Conservation (phyloP, 768 basidiomycete genomes). For the Gyrodon lividus region DNA sequence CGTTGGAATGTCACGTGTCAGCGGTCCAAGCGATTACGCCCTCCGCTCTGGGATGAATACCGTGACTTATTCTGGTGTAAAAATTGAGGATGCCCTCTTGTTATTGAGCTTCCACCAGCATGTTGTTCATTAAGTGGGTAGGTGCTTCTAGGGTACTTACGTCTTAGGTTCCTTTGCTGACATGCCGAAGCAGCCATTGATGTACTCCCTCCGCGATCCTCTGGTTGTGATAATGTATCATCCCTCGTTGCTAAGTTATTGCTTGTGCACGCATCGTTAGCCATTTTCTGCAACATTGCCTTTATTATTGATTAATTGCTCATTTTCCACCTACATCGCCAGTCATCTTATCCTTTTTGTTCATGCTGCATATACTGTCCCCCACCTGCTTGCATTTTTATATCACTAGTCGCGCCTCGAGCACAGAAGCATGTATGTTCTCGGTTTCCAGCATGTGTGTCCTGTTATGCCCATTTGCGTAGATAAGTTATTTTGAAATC, state of each 20-base stretch:
- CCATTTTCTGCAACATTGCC: conserved; percentile 25
- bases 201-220: conserved; percentile 11
- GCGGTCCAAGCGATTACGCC: conserved; percentile 25
- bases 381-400: conserved; percentile 14
- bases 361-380: conserved; percentile 18
- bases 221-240: conserved; percentile 20
- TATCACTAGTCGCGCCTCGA: conserved; percentile 16
- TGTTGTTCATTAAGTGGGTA: conserved; percentile 47
- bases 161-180: conserved; percentile 8
- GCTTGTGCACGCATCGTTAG: background rate
- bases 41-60: conserved; percentile 24
- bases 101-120: conserved; percentile 75
- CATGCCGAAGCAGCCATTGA: conserved; percentile 11
- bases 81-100: conserved; percentile 71
- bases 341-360: conserved; percentile 3
- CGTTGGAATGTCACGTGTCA: conserved; percentile 19
- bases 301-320: conserved; percentile 38
- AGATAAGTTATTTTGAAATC: conserved; percentile 21
- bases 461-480: conserved; percentile 9
- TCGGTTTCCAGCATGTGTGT: conserved; percentile 16
- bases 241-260: conserved; percentile 13
- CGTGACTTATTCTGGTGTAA: conserved; percentile 49
- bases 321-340: conserved; percentile 23
- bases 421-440: conserved; percentile 21
- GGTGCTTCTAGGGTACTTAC: conserved; percentile 15